A percentile compares a stretch with the other conserved stretches of the same genome.
phyloP scores from a whole-genome alignment of 2,329 filamentous ascomycete species.

The Setomelanomma holmii region DNA sequence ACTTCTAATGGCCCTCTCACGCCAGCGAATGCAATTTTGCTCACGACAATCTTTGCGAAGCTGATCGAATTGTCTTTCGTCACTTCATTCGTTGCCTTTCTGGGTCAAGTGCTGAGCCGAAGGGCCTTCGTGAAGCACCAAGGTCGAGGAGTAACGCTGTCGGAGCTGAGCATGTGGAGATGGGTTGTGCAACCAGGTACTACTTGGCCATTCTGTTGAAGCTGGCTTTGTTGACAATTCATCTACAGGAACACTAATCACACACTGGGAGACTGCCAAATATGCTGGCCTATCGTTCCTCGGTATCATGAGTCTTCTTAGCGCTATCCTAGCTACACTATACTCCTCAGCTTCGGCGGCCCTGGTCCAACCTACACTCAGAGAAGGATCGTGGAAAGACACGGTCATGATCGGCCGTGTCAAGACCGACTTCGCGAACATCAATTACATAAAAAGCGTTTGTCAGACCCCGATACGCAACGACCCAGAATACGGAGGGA shows the following conservation, averaged over 20 bases:
- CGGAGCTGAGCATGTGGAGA: slow-evolving; percentile 78
- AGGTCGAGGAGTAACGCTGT: slow-evolving; percentile 71
- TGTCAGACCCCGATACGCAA: slow-evolving; percentile 68
- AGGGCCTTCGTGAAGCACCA: slow-evolving; percentile 66
- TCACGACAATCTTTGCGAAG: slow-evolving; percentile 76
- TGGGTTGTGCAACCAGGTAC: slow-evolving; percentile 72
- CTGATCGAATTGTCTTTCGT: slow-evolving; percentile 80
- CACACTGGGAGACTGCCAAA: slow-evolving; percentile 69
- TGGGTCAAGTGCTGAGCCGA: slow-evolving; percentile 77
- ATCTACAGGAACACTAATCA: slow-evolving; percentile 75
- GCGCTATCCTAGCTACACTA: slow-evolving; percentile 70
- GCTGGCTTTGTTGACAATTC: too few relatives aligned
- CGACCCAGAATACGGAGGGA: slow-evolving; percentile 52
- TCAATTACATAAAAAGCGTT: slow-evolving; percentile 59
- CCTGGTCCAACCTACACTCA: slow-evolving; percentile 76
- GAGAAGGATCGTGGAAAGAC: slow-evolving; percentile 60
- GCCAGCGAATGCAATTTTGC: slow-evolving; percentile 69
- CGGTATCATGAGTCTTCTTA: slow-evolving; percentile 68
- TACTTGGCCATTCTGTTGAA: too few relatives aligned
- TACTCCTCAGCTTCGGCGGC: slow-evolving; percentile 81
- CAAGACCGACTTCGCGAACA: slow-evolving; percentile 68
- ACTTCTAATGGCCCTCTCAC: slow-evolving; percentile 59
- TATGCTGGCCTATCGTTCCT: slow-evolving; percentile 70
- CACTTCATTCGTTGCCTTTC: slow-evolving; percentile 75
- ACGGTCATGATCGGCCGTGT: slow-evolving; percentile 64